phyloP scores from a whole-genome alignment of 805 yeast genomes.

The Lipomyces oligophaga region DNA sequence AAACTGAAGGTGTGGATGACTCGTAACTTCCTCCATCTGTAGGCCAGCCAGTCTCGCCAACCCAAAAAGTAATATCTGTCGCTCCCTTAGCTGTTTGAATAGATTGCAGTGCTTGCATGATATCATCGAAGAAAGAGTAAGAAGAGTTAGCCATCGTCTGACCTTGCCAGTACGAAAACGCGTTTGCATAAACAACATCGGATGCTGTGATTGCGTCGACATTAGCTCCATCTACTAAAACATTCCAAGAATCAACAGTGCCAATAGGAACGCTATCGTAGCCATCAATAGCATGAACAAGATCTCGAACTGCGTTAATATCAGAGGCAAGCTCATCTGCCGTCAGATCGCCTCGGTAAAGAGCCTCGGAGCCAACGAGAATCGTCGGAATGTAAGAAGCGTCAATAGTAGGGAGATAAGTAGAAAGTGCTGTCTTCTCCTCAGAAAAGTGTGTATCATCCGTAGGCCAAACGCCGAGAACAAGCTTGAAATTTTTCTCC shows the following conservation, averaged over 20 bases:
- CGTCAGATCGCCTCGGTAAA: conserved; percentile 83
- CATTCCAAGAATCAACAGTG: conserved; percentile 94
- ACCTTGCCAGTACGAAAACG: conserved; percentile 99
- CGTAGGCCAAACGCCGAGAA: conserved; percentile 92
- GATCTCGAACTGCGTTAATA: conserved; percentile 59
- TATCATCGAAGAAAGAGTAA: conserved; percentile 90
- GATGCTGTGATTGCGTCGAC: conserved; percentile 70
- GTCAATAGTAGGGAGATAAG: conserved; percentile 69
- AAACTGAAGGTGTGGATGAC: conserved; percentile 60
- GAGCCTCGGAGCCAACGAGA: conserved; percentile 92
- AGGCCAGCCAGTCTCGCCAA: conserved; percentile 98
- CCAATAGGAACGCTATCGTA: conserved; percentile 52
- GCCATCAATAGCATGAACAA: conserved; percentile 67
- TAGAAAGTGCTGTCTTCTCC: conserved; percentile 67
- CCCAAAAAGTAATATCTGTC: conserved; percentile 83
- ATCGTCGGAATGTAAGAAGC: conserved; percentile 66
- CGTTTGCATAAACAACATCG: conserved; percentile 87
- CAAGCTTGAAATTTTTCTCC: conserved; percentile 65
- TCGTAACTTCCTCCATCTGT: conserved; percentile 74
- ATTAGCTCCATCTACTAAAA: conserved; percentile 74
- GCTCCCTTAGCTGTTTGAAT: conserved; percentile 84
- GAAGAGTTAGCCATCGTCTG: conserved; percentile 79
- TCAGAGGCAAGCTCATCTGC: conserved; percentile 65
- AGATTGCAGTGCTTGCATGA: conserved; percentile 92
- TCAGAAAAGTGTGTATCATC: conserved; percentile 71